Conservation (phyloP, 805 yeast genomes). For the Cyberlindnera saturnus region DNA sequence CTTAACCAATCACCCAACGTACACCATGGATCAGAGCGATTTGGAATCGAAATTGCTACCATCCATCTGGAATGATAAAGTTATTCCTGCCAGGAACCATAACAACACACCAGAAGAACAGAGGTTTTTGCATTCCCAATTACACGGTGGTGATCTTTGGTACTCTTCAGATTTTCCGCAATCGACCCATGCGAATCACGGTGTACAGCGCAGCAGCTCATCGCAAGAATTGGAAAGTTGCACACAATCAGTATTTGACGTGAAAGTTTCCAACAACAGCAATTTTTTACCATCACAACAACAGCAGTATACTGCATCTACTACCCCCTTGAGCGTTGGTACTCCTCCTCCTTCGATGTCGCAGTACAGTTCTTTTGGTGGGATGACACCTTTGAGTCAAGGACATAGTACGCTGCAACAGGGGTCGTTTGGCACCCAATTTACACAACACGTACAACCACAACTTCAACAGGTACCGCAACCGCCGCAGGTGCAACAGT, state of each 20-base stretch:
- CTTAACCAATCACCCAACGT: neutral
- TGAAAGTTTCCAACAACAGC: constrained; percentile 8
- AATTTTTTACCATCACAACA: constrained; percentile 1
- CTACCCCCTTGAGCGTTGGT: constrained; percentile 9
- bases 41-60: constrained; percentile 27
- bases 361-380: constrained; percentile 1
- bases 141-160: constrained; percentile 2
- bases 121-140: constrained; percentile 8
- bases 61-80: constrained; percentile 26
- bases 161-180: neutral
- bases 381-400: too few species aligned
- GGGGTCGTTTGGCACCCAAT: neutral
- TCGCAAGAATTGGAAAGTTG: constrained; percentile 4
- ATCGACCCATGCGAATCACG: neutral
- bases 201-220: neutral
- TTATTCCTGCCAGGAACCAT: neutral
- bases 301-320: constrained; percentile 7
- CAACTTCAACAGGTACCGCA: neutral
- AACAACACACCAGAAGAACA: constrained; percentile 12
- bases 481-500: neutral
- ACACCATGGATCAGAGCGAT: constrained; percentile 12
- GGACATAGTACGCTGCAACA: neutral
- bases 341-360: constrained; percentile 8
- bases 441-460: neutral
- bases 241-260: constrained; percentile 12